Evolutionary conservation across 371 early-diverging fungal genomes (phyloP).

Genomic region (Umbelopsis sp.): DNA sequence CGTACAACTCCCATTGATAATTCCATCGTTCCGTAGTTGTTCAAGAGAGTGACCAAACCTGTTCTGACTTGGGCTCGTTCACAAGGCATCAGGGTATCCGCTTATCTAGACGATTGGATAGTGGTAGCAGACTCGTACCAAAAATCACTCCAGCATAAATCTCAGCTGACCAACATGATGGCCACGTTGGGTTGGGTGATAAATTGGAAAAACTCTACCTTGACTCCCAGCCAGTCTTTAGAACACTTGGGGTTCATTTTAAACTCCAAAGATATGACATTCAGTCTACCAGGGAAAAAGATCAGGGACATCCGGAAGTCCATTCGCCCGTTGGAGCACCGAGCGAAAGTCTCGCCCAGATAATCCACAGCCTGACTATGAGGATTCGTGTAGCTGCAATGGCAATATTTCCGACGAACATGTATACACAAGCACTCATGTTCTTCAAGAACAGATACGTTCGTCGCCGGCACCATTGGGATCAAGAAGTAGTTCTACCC

Average conservation of each 20-base stretch:
- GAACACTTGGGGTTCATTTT: slow-evolving; percentile 34
- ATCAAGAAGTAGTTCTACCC: neutral
- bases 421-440: slow-evolving; percentile 26
- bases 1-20: slow-evolving; percentile 37
- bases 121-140: slow-evolving; percentile 19
- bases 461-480: neutral
- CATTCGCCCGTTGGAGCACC: slow-evolving; percentile 13
- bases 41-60: slow-evolving; percentile 35
- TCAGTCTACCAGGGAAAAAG: slow-evolving; percentile 28
- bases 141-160: slow-evolving; percentile 1
- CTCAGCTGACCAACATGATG: slow-evolving; percentile 22
- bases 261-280: slow-evolving; percentile 27
- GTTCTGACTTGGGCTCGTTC: slow-evolving; percentile 34
- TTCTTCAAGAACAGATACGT: slow-evolving; percentile 21
- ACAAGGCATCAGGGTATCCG: slow-evolving; percentile 28
- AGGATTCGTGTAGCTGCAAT: slow-evolving; percentile 17
- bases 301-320: slow-evolving; percentile 30
- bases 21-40: slow-evolving; percentile 35
- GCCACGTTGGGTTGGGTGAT: slow-evolving; percentile 29
- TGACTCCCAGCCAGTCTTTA: slow-evolving; percentile 29
- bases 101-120: slow-evolving; percentile 37
- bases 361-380: slow-evolving; percentile 28
- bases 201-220: slow-evolving; percentile 28
- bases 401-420: slow-evolving; percentile 23
- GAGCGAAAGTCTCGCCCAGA: neutral